Evolutionary conservation across 257 asterid species (phyloP), one percentile per base, ranked within the genome.

Genomic region (Gentiana macrophylla): DNA sequence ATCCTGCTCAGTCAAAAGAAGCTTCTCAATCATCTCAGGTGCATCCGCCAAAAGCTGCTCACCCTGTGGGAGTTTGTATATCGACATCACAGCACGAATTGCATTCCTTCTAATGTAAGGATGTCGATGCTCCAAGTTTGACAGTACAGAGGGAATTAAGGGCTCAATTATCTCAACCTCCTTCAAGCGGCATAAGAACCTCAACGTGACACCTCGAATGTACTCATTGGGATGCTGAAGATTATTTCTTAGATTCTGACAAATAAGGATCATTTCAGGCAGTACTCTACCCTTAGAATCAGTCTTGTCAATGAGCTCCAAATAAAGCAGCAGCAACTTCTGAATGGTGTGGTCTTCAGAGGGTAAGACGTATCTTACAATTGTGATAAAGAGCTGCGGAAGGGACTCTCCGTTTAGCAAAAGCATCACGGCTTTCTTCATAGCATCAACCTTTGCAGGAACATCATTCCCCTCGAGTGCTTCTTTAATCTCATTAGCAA

Each of bases 181-280:
- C 61, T 78, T 83, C 53, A 89, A 72, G 62, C 97, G 94, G 74
- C 95, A 83, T n/a, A 89, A 89, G 68, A 89, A 89, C 74, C 97
- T 83, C 66, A 89, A 67, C 6, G 97, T 89, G 41, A 83, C 86
- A 51, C 97, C 95, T 35, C 97, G 94, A 60, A 89, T 78, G 62
- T 89, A 89, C 70, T 89, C 97, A 65, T 89, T 89, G n/a, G 97
- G 86, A 51, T 85, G 95, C 74, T 79, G 88, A 65, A 89, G 87
- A 75, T 89, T 83, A 66, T 89, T 89, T 73, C 87, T 78, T 60
- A 89, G 79, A 61, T 83, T 83, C 81, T 89, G 97, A 61, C 97
- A 89, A 57, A 86, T 89, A 68, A 89, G 77, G 62, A 89, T 86
- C 95, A 89, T 89, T 76, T 89, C 97, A 15, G 97, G 97, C 35